These are phyloP conservation scores for Sequoiadendron giganteum DNA, from an alignment of 75 land plant genomes.

Conservation along the genomic window DNA sequence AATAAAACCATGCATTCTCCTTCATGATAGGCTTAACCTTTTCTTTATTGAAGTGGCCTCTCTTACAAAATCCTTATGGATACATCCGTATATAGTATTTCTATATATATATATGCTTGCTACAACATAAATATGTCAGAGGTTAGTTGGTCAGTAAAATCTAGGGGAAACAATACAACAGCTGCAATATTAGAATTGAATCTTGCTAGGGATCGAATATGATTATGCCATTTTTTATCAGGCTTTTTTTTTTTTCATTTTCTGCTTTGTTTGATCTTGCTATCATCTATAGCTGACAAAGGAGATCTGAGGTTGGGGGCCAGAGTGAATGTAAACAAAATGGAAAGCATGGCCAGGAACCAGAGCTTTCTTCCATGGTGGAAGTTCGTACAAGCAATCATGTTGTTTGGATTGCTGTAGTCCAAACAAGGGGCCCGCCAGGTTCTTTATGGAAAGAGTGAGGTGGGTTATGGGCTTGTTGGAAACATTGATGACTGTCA, in stretches of 20 bases:
- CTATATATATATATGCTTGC: background rate
- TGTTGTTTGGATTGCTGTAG: background rate
- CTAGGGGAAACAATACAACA: background rate
- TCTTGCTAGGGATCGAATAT: no score
- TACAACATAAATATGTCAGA: background rate
- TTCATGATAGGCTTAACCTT: background rate
- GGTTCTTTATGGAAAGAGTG: background rate
- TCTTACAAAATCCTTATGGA: background rate
- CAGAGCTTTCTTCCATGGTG: conserved; percentile 3
- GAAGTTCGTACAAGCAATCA: conserved; percentile 5
- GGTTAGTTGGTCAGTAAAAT: background rate
- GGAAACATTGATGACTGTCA: conserved; percentile 4
- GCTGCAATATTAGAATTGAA: no score
- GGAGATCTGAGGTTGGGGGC: conserved; percentile 5
- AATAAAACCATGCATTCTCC: no score
- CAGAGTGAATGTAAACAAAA: background rate
- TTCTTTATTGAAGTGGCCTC: background rate
- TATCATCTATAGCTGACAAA: conserved; percentile 6
- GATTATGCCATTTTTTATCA: background rate
- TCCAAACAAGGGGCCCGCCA: conserved; percentile 7
- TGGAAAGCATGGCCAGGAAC: conserved; percentile 8
- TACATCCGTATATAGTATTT: background rate
- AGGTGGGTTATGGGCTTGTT: conserved; percentile 10
- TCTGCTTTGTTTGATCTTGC: background rate
- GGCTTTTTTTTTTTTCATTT: background rate